A percentile compares a stretch with the other conserved stretches of the same genome.
Evolutionary conservation across 208 protist genomes (phyloP).

Genomic region (Vickermania spadyakhi): DNA sequence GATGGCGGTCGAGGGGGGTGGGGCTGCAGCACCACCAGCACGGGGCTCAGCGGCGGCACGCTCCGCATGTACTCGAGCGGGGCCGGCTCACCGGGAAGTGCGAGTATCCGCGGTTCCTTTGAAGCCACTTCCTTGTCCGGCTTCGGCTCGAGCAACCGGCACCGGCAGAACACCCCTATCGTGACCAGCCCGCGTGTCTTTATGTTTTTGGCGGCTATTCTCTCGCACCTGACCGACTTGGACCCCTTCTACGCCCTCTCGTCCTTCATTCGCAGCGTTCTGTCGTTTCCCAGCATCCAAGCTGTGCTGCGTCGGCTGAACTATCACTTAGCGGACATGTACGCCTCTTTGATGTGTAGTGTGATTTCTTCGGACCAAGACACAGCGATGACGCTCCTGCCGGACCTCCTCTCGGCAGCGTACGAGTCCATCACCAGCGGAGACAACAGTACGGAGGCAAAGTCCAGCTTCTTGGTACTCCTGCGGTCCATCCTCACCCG

Average conservation of each 20-base stretch:
- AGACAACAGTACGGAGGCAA: neutral
- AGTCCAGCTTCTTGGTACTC: slow-evolving; percentile 15
- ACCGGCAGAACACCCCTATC: neutral
- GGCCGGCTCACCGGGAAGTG: neutral
- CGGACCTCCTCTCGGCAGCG: slow-evolving; percentile 15
- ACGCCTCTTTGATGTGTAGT: slow-evolving; percentile 21
- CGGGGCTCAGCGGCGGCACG: neutral
- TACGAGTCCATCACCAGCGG: slow-evolving; percentile 14
- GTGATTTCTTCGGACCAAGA: slow-evolving; percentile 15
- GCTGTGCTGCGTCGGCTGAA: slow-evolving; percentile 5
- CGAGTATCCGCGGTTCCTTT: neutral
- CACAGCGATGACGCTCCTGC: slow-evolving; percentile 11
- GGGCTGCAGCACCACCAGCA: neutral
- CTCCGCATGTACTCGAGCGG: neutral
- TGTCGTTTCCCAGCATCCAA: slow-evolving; percentile 8
- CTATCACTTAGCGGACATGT: slow-evolving; percentile 13
- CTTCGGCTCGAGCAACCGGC: neutral
- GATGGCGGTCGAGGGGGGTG: neutral
- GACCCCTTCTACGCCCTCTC: slow-evolving; percentile 32
- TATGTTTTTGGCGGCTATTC: slow-evolving; percentile 22
- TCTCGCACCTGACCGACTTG: slow-evolving; percentile 38
- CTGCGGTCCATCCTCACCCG: slow-evolving; percentile 16
- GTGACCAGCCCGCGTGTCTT: slow-evolving; percentile 11
- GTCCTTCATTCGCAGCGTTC: slow-evolving; percentile 15
- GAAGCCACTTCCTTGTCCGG: neutral